Evolutionary conservation across 192 early-diverging fungal species (phyloP), one percentile per base, ranked within the genome.

Genomic region (Rhizophagus prolifer): DNA sequence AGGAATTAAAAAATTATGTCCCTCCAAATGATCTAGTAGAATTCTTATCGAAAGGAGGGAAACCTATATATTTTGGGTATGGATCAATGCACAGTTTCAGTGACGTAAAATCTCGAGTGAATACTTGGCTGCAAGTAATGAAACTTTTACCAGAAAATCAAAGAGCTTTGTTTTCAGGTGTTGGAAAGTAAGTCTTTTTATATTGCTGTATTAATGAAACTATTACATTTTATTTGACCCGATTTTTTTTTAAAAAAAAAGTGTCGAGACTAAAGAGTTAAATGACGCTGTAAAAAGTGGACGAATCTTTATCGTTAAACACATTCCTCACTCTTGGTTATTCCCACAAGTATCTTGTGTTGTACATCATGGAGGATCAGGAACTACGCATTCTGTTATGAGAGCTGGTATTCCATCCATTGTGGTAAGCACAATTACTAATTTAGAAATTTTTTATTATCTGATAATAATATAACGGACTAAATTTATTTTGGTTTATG

Each of bases 31-130:
- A 63, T 28, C 16, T 63, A 2, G 61, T 63, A 30, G 26, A 62
- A 62, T 62, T 62, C 16, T 16, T 62, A 8, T 26, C n/a, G 2
- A 7, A 30, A 26, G 44, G 44, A 47, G 47, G 19, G 3, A 70
- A 70, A 6, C 68, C 68, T 23, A 70, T 70, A 36, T 70, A 70
- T 50, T 70, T 70, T 50, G 68, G 68, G 14, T 70, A 70, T 50
- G 68, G 68, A 46, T 47, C 68, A 47, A 70, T 47, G 36, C 21
- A 46, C 44, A 70, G 44, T 50, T 44, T 47, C 26, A 4, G 36
- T 47, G 38, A 26, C 19, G 68, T 14, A 41, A 34, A 70, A 70
- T 46, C 21, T 47, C 41, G 68, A 13, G 44, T 46, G n/a, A 7
- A 2, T 9, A 5, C 50, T 12, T 70, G 68, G 68, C n/a, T 70